A percentile compares a stretch with the other conserved stretches of the same genome.
phyloP scores from a whole-genome alignment of 371 early-diverging fungal genomes.

The Mucor ambiguus region DNA sequence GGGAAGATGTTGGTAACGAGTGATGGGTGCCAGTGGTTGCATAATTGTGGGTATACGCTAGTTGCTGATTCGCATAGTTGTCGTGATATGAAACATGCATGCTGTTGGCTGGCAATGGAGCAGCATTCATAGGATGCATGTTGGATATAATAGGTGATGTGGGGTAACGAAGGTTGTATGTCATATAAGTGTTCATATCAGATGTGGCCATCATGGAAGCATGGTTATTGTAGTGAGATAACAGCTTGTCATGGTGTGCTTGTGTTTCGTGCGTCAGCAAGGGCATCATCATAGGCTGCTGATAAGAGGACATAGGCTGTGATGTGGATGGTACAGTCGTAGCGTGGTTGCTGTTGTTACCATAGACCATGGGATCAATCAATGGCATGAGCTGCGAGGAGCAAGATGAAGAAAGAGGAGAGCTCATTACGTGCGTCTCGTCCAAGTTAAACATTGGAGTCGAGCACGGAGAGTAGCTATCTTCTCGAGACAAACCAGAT shows the following conservation, averaged over 20 bases:
- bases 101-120: background rate
- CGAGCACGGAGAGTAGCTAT: background rate
- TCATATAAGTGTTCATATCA: background rate
- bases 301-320: background rate
- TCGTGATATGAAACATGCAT: background rate
- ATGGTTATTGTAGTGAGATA: background rate
- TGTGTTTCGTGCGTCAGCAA: background rate
- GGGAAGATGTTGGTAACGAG: background rate
- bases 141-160: background rate
- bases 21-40: background rate
- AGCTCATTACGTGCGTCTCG: background rate
- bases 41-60: background rate
- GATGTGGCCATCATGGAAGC: background rate
- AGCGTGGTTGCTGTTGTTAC: background rate
- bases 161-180: background rate
- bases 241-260: background rate
- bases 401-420: background rate
- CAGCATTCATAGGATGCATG: background rate
- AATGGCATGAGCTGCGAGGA: background rate
- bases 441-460: background rate
- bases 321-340: background rate
- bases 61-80: background rate
- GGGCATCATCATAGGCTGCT: background rate
- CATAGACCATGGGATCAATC: slow-evolving; percentile 1
- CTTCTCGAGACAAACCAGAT: slow-evolving; percentile 1